A percentile compares a stretch with the other conserved stretches of the same genome.
Evolutionary conservation across 805 yeast genomes (phyloP).

Genomic region (Jamesozyma hellenica): DNA sequence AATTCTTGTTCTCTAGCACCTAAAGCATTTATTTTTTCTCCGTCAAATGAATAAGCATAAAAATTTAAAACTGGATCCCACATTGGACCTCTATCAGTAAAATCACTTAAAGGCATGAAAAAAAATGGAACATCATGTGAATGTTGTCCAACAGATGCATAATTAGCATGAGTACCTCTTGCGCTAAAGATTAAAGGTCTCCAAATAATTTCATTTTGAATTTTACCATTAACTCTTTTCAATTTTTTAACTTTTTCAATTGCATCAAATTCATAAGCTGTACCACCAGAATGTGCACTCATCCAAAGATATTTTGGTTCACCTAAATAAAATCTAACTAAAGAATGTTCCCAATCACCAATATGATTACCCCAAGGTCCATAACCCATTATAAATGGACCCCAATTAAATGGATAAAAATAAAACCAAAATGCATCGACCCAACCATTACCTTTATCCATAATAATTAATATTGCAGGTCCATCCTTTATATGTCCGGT

Average conservation of each 20-base stretch:
- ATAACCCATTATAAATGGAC: slow-evolving; percentile 93
- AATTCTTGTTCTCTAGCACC: slow-evolving; percentile 20
- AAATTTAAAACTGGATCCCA: slow-evolving; percentile 89
- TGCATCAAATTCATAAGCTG: slow-evolving; percentile 61
- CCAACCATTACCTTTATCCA: slow-evolving; percentile 89
- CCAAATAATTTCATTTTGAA: slow-evolving; percentile 47
- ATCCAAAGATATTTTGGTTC: slow-evolving; percentile 81
- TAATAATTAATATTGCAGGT: slow-evolving; percentile 71
- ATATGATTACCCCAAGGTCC: slow-evolving; percentile 96
- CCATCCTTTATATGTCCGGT: slow-evolving; percentile 66
- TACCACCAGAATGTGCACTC: slow-evolving; percentile 97
- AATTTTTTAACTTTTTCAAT: slow-evolving; percentile 32
- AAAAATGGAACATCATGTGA: slow-evolving; percentile 79
- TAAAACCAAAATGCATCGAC: slow-evolving; percentile 94
- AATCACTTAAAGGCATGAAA: slow-evolving; percentile 80
- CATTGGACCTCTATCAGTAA: slow-evolving; percentile 87
- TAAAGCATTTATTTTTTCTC: slow-evolving; percentile 36
- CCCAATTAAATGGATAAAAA: slow-evolving; percentile 85
- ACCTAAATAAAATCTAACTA: slow-evolving; percentile 78
- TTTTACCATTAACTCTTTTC: slow-evolving; percentile 79
- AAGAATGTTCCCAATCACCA: slow-evolving; percentile 96
- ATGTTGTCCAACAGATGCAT: slow-evolving; percentile 92
- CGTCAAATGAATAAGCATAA: slow-evolving; percentile 65
- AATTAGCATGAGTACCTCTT: slow-evolving; percentile 94
- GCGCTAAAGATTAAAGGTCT: slow-evolving; percentile 83